Evolutionary conservation across 345 rosid genomes (phyloP), one percentile per base, ranked within the genome.

Genomic region (Turnera subulata): DNA sequence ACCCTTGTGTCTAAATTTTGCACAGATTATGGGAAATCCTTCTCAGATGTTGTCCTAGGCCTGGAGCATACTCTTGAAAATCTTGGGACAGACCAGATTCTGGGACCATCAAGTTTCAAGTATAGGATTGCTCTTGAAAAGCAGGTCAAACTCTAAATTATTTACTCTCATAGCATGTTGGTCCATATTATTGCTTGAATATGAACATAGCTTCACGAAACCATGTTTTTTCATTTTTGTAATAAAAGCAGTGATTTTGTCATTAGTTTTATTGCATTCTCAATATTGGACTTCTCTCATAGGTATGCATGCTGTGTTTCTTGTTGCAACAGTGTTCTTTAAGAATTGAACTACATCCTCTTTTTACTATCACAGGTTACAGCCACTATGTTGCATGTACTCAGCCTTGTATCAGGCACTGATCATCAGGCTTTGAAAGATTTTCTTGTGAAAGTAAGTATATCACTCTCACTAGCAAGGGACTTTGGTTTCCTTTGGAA

Each of bases 1-100:
- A 29, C 8, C 8, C 35, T 29, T 29, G 35, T 29, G 8, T 29
- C 55, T 54, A 59, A 39, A n/a, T 58, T 67, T 67, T 47, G 48
- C 69, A 69, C 83, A 89, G 97, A 78, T 65, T 92, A 89, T 62
- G 94, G 95, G 60, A 77, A 75, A 73, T 86, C 91, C 64, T 92
- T 89, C 76, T 68, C 88, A 29, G 95, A 89, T 74, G 84, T 92
- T 56, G 78, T 92, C 67, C 88, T 89, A 76, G 97, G 93, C 48
- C 64, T 89, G 71, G 82, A 73, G 63, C 86, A 85, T 78, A 69
- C 82, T 24, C 72, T 85, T 53, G 94, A 86, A 78, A 85, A 80
- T 73, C 77, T 85, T 18, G 68, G 79, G 68, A 80, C 91, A 14
- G 80, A 82, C 71, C 73, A 76, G 70, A 76, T 78, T 63, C 69